A percentile compares a stretch with the other conserved stretches of the same genome.
These are phyloP conservation scores for Trametes pubescens DNA, from an alignment of 1,284 basidiomycete genomes.

Conservation along the genomic window DNA sequence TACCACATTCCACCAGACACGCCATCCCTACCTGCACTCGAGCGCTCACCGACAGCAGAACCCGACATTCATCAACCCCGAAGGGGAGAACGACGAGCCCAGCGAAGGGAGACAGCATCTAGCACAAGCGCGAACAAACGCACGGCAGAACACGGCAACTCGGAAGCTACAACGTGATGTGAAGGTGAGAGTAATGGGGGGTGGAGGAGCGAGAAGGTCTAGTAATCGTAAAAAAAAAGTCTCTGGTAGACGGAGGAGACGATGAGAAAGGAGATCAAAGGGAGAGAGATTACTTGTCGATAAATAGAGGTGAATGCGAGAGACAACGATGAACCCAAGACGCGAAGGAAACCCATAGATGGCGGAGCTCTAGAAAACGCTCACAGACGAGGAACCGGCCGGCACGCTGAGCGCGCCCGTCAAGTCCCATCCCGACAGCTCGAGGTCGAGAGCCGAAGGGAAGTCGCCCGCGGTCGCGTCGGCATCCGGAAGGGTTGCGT, in stretches of 20 bases:
- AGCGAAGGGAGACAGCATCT: slow-evolving; percentile 41
- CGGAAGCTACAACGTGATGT: slow-evolving; percentile 9
- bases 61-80: slow-evolving; percentile 49
- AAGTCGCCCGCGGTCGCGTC: slow-evolving; percentile 41
- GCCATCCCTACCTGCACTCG: slow-evolving; percentile 24
- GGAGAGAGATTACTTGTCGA: slow-evolving; percentile 31
- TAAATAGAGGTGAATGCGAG: slow-evolving; percentile 38
- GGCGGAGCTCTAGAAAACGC: slow-evolving; percentile 39
- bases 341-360: slow-evolving; percentile 24
- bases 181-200: slow-evolving; percentile 13
- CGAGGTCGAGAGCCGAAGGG: slow-evolving; percentile 48
- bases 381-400: slow-evolving; percentile 35
- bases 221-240: slow-evolving; percentile 14
- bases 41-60: slow-evolving; percentile 49
- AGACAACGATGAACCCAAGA: slow-evolving; percentile 35
- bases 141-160: slow-evolving; percentile 5
- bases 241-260: slow-evolving; percentile 15
- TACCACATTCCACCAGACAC: background rate
- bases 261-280: slow-evolving; percentile 30
- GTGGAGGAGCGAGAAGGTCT: slow-evolving; percentile 1
- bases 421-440: slow-evolving; percentile 46
- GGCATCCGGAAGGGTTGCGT: slow-evolving; percentile 39
- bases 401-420: slow-evolving; percentile 26
- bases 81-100: slow-evolving; percentile 47
- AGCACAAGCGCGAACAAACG: slow-evolving; percentile 22